Conservation (phyloP, 2,329 filamentous ascomycete species). For the Xylariaceae sp. region DNA sequence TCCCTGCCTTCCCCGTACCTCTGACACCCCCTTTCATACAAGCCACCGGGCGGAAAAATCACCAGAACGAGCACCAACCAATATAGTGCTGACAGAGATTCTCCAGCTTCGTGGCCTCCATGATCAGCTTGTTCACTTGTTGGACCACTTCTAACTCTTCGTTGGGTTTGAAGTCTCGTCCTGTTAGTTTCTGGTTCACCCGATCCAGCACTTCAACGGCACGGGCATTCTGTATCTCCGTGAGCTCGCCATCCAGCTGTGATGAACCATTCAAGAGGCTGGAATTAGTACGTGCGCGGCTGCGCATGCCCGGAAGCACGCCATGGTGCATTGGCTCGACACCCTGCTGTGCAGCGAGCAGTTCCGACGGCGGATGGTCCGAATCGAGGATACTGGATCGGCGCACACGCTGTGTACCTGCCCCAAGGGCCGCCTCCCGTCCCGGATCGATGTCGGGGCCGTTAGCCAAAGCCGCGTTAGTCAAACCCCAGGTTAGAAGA, state of each 20-base stretch:
- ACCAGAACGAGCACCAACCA: slow-evolving; percentile 99
- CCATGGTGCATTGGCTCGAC: slow-evolving; percentile 36
- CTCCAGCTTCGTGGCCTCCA: slow-evolving; percentile 93
- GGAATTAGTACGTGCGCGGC: slow-evolving; percentile 57
- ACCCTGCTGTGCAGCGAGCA: slow-evolving; percentile 45
- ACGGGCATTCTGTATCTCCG: slow-evolving; percentile 86
- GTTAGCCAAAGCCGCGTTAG: slow-evolving; percentile 55
- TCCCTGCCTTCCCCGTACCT: background rate
- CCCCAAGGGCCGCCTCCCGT: slow-evolving; percentile 49
- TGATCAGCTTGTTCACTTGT: slow-evolving; percentile 92
- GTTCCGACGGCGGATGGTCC: slow-evolving; percentile 54
- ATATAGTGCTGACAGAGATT: slow-evolving; percentile 99
- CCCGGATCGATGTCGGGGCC: slow-evolving; percentile 64
- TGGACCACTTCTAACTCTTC: slow-evolving; percentile 80
- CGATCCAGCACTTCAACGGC: slow-evolving; percentile 86
- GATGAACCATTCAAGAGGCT: slow-evolving; percentile 32
- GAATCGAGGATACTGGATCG: slow-evolving; percentile 66
- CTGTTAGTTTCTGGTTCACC: slow-evolving; percentile 93
- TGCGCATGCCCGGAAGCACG: slow-evolving; percentile 43
- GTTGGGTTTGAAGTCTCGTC: slow-evolving; percentile 79
- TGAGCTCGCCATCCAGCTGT: slow-evolving; percentile 40
- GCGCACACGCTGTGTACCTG: slow-evolving; percentile 48
- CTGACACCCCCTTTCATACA: background rate
- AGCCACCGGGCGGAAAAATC: slow-evolving; percentile 11
- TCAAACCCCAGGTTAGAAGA: slow-evolving; percentile 93